Percentiles rank a stretch among this genome's conserved stretches.
Evolutionary conservation across 202 grass and related monocot genomes (phyloP).

Genomic region (Panicum virgatum): DNA sequence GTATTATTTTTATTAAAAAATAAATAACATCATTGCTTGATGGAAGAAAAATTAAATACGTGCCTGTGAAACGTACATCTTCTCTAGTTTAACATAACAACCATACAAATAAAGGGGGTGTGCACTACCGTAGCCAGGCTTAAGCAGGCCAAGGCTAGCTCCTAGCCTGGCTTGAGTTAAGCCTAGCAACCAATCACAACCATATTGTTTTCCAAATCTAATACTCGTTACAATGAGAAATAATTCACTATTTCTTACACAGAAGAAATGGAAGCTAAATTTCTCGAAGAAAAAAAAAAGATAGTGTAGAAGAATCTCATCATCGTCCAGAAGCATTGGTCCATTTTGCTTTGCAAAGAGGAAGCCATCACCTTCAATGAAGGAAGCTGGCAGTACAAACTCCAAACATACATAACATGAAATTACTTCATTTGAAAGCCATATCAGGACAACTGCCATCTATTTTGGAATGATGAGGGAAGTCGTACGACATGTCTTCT

Average conservation of each 20-base stretch:
- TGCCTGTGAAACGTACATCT: too few species aligned
- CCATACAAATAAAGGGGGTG: too few species aligned
- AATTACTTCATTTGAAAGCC: conserved; percentile 59
- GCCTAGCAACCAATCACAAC: too few species aligned
- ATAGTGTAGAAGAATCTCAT: background rate
- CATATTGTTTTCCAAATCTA: too few species aligned
- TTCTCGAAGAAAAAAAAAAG: background rate
- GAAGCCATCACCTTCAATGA: background rate
- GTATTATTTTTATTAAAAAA: too few species aligned
- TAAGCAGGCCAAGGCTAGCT: too few species aligned
- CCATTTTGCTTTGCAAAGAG: background rate
- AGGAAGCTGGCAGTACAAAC: background rate
- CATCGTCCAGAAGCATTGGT: background rate
- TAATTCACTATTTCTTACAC: background rate
- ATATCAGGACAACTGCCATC: conserved; percentile 56
- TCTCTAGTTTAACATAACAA: too few species aligned
- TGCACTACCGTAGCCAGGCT: too few species aligned
- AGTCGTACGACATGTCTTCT: conserved; percentile 71
- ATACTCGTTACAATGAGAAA: too few species aligned
- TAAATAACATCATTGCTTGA: too few species aligned
- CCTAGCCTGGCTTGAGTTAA: too few species aligned
- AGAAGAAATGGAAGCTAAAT: background rate
- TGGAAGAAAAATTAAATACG: too few species aligned
- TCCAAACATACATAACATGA: background rate
- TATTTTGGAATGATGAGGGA: conserved; percentile 78